A percentile compares a stretch with the other conserved stretches of the same genome.
phyloP scores from a whole-genome alignment of 192 early-diverging fungal species.

The Backusella tuberculispora region DNA sequence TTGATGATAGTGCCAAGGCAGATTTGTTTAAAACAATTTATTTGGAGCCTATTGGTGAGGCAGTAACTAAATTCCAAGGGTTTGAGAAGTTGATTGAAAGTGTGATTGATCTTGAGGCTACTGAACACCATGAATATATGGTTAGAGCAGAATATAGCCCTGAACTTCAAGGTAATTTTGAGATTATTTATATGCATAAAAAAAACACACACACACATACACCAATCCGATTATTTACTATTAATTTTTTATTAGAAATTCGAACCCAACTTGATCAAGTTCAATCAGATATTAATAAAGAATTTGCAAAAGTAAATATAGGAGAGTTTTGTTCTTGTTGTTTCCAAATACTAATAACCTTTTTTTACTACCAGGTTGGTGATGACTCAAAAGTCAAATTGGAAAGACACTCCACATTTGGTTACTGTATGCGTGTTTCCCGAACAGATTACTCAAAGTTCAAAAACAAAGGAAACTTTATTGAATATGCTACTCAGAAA shows the following conservation, averaged over 20 bases:
- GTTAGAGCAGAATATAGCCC: slow-evolving; percentile 87
- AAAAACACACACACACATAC: neutral
- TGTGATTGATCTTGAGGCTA: slow-evolving; percentile 85
- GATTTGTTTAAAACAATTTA: slow-evolving; percentile 61
- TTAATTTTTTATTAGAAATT: slow-evolving; percentile 36
- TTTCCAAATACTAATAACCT: neutral
- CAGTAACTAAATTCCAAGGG: slow-evolving; percentile 59
- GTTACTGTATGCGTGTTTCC: slow-evolving; percentile 84
- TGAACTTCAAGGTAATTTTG: slow-evolving; percentile 59
- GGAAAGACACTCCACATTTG: slow-evolving; percentile 82
- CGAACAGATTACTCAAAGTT: slow-evolving; percentile 67
- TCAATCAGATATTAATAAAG: slow-evolving; percentile 57
- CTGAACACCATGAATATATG: slow-evolving; percentile 85
- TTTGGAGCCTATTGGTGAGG: slow-evolving; percentile 52
- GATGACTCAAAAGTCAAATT: slow-evolving; percentile 84
- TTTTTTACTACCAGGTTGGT: slow-evolving; percentile 48
- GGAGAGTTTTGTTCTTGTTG: neutral
- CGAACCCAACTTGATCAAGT: slow-evolving; percentile 55
- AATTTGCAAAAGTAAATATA: slow-evolving; percentile 57
- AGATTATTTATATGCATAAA: neutral
- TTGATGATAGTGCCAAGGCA: slow-evolving; percentile 23
- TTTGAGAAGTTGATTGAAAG: slow-evolving; percentile 87
- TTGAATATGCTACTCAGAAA: slow-evolving; percentile 88
- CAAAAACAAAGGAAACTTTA: slow-evolving; percentile 71
- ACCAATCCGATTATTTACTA: neutral